Percentiles rank a stretch among this genome's conserved stretches.
These are phyloP conservation scores for Syzygium aqueum DNA, from an alignment of 345 rosid genomes.

Conservation along the genomic window DNA sequence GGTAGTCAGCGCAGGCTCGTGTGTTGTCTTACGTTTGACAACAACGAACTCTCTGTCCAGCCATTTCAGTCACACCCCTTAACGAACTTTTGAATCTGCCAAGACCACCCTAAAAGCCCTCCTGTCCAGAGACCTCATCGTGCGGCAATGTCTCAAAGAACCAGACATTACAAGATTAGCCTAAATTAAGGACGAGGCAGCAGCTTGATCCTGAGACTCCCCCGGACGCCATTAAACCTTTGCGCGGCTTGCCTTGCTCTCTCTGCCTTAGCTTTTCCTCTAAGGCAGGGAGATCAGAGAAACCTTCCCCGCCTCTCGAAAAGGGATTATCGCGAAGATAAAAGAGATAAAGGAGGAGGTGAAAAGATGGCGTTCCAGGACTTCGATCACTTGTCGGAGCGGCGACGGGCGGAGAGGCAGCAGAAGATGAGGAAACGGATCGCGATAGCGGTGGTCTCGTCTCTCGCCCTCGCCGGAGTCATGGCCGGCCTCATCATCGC, in stretches of 20 bases:
- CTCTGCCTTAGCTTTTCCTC: constrained; percentile 13
- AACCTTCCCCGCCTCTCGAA: neutral
- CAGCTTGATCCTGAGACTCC: neutral
- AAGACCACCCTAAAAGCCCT: constrained; percentile 7
- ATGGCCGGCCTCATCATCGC: constrained; percentile 34
- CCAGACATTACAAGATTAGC: neutral
- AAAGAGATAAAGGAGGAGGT: neutral
- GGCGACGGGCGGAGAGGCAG: constrained; percentile 45
- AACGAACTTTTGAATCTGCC: constrained; percentile 20
- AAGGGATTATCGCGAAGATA: neutral
- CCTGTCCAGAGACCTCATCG: constrained; percentile 41
- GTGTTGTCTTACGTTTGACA: neutral
- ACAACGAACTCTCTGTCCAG: neutral
- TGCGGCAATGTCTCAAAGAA: neutral
- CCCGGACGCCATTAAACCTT: neutral
- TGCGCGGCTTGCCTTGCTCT: neutral
- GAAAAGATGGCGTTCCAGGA: constrained; percentile 76
- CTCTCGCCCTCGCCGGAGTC: constrained; percentile 23
- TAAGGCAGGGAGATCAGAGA: constrained; percentile 1
- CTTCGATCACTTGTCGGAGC: constrained; percentile 63
- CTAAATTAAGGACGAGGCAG: neutral
- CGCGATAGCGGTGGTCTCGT: constrained; percentile 19
- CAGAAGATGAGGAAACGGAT: constrained; percentile 42
- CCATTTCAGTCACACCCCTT: neutral
- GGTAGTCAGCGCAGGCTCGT: neutral